phyloP scores from a whole-genome alignment of 164 flowering plant species.

The Echeveria elegans region DNA sequence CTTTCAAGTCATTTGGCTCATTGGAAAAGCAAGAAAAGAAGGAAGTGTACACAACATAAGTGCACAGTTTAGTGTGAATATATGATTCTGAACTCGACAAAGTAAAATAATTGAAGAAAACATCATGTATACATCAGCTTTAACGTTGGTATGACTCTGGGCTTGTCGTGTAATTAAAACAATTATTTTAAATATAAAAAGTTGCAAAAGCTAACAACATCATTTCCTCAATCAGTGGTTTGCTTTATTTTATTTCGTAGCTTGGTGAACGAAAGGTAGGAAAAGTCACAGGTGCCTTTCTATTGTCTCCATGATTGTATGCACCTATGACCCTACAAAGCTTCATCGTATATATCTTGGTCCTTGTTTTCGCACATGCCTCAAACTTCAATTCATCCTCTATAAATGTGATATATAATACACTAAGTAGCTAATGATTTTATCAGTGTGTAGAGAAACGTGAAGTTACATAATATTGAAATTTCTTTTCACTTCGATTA shows the following conservation, averaged over 20 bases:
- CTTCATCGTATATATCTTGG: not conserved
- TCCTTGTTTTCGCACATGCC: not conserved
- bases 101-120: constrained; percentile 3
- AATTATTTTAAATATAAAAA: not conserved
- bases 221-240: constrained; percentile 8
- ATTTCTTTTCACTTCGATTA: too few species aligned
- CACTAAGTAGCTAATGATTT: too few species aligned
- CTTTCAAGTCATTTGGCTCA: not conserved
- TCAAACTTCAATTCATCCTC: not conserved
- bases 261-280: not conserved
- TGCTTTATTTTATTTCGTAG: not conserved
- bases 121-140: not conserved
- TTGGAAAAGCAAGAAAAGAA: not conserved
- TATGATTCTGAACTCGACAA: not conserved
- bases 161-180: not conserved
- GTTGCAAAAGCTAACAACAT: not conserved
- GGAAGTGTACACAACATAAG: not conserved
- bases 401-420: not conserved
- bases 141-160: constrained; percentile 2
- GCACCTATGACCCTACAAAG: constrained; percentile 5
- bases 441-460: not conserved
- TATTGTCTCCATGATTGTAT: constrained; percentile 6
- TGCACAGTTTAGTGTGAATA: not conserved
- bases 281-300: not conserved
- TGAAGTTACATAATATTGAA: not conserved